phyloP scores from a whole-genome alignment of 768 basidiomycete species.

The Boletus fagicola region DNA sequence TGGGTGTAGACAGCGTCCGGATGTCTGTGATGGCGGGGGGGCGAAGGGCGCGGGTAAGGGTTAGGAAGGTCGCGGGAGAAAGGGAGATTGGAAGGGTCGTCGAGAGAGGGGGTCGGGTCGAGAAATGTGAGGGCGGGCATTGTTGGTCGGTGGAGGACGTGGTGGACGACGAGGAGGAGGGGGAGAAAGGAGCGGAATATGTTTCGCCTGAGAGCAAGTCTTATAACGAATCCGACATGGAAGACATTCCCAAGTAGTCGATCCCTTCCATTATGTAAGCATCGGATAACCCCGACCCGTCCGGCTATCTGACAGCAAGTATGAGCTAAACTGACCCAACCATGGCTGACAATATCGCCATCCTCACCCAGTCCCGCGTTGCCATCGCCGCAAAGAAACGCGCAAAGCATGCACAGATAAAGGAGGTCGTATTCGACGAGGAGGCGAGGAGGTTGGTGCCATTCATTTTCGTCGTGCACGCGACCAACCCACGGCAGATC shows the following conservation, averaged over 20 bases:
- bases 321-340: background rate
- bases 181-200: conserved; percentile 27
- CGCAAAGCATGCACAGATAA: conserved; percentile 64
- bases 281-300: conserved; percentile 20
- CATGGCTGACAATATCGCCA: conserved; percentile 43
- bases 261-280: conserved; percentile 27
- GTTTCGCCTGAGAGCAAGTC: conserved; percentile 36
- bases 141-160: background rate
- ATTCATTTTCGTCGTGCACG: conserved; percentile 17
- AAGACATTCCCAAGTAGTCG: conserved; percentile 30
- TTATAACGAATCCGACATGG: conserved; percentile 30
- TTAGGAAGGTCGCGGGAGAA: conserved; percentile 9
- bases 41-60: conserved; percentile 24
- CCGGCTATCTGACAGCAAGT: conserved; percentile 1
- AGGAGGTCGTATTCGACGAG: conserved; percentile 85
- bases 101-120: conserved; percentile 1
- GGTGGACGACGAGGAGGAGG: background rate
- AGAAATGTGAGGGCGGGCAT: conserved; percentile 34
- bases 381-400: conserved; percentile 67
- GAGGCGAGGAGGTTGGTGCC: conserved; percentile 64
- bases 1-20: conserved; percentile 20
- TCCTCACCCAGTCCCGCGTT: conserved; percentile 62
- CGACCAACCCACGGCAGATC: conserved; percentile 49
- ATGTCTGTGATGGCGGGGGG: conserved; percentile 17
- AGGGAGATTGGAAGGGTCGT: conserved; percentile 1